Base-by-base conservation (phyloP, 2,329 filamentous ascomycete species). In the Colletotrichum falcatum region DNA sequence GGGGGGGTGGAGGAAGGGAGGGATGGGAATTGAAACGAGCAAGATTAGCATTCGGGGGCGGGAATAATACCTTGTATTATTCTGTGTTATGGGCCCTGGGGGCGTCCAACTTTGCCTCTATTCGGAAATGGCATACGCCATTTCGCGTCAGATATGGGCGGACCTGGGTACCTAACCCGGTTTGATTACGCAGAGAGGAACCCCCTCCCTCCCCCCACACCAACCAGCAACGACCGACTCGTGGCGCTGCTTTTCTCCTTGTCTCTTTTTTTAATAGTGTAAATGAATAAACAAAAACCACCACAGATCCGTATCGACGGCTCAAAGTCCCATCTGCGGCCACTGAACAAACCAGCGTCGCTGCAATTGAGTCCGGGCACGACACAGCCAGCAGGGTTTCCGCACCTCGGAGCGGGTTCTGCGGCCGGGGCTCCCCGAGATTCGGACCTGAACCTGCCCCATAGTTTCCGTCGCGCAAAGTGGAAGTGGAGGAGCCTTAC, bases 121-220 rank as follows among this genome's bases (percentile, higher is more conserved):
- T 70, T 70, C 67, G 67, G 58, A 70, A 70, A 62, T 30, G 35
- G 42, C 56, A 55, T 66, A 70, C 67, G 63, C 67, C 58, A 67
- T 70, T 26, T 53, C 46, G 64, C 67, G 64, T 70, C 64, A 62
- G 33, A 63, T n/a, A 18, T 59, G 67, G 64, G 64, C 58, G 66
- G 49, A 49, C 51, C 54, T 53, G 64, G 67, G 67, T 70, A 62
- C 63, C 12, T 58, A 20, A 64, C 51, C 67, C 58, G 63, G 26
- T 42, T 39, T 28, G 11, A 61, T 20, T 16, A 49, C 30, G 44
- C 58, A 26, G n/a, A 33, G 14, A 33, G 33, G 37, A 46, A 28
- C 42, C 42, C 3, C 42, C 18, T 7, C 42, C 20, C 42, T 9
- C 2, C 44, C 42, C 49, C 16, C 60, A 59, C 39, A 18, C 56